Percentiles rank a stretch among this genome's conserved stretches.
Evolutionary conservation across 208 protist genomes (phyloP).

Genomic region (Porcisia hertigi): DNA sequence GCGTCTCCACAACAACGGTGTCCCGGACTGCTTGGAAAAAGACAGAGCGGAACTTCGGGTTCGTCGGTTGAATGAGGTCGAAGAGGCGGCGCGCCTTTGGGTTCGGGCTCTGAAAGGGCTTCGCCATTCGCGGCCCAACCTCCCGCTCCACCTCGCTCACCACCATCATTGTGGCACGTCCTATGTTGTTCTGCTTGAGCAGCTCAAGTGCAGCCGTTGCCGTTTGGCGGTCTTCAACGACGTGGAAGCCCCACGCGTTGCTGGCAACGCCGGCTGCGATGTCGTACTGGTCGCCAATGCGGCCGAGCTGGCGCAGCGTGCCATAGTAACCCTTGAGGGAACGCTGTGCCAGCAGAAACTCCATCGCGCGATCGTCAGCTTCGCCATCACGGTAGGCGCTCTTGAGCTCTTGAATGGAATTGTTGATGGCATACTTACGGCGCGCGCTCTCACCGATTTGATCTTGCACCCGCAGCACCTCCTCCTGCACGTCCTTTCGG

Average conservation of each 20-base stretch:
- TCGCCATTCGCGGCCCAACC: conserved; percentile 47
- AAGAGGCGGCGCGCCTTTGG: conserved; percentile 86
- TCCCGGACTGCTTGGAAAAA: conserved; percentile 98
- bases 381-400: conserved; percentile 77
- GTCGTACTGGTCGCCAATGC: conserved; percentile 97
- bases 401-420: conserved; percentile 84
- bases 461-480: conserved; percentile 78
- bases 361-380: conserved; percentile 82
- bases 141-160: conserved; percentile 92
- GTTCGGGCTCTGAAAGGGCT: conserved; percentile 56
- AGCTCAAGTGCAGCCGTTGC: conserved; percentile 91
- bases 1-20: conserved; percentile 96
- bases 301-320: conserved; percentile 97
- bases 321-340: conserved; percentile 94
- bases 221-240: conserved; percentile 96
- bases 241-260: conserved; percentile 96
- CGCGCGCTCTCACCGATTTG: conserved; percentile 54
- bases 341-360: conserved; percentile 86
- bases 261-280: conserved; percentile 97
- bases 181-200: conserved; percentile 94
- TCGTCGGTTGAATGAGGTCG: conserved; percentile 93
- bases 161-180: conserved; percentile 98
- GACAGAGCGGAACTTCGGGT: conserved; percentile 87
- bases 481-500: conserved; percentile 45
- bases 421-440: conserved; percentile 81